Conservation (phyloP, 83 land plant genomes). For the Larix sibirica region DNA sequence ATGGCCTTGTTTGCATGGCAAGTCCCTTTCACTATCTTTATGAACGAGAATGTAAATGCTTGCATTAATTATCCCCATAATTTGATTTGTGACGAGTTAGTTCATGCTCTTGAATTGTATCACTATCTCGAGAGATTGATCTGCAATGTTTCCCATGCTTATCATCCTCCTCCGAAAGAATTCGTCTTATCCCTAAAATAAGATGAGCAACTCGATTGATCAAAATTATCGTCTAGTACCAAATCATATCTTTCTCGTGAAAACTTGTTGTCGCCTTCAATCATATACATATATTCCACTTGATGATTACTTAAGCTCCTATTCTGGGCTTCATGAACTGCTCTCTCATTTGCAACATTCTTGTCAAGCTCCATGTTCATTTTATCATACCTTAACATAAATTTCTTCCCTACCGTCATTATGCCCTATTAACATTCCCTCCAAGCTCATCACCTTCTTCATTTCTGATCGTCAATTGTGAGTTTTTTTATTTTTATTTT, state of each 20-base stretch:
- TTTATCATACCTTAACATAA: neutral
- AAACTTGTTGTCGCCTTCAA: neutral
- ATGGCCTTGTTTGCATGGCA: neutral
- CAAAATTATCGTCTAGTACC: neutral
- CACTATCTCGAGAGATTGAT: neutral
- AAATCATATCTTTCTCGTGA: neutral
- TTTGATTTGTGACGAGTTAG: too few species aligned
- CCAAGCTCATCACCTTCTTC: neutral
- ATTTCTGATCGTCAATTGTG: too few species aligned
- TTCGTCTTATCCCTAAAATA: neutral
- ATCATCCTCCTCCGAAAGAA: neutral
- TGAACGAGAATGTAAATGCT: neutral
- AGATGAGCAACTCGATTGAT: neutral
- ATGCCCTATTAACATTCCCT: neutral
- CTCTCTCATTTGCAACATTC: neutral
- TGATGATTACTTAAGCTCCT: neutral
- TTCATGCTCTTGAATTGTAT: neutral
- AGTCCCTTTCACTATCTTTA: constrained; percentile 1
- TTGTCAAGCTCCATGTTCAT: neutral
- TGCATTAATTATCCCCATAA: neutral
- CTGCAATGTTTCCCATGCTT: neutral
- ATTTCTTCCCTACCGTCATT: neutral
- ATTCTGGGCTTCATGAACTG: neutral
- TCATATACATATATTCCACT: neutral
- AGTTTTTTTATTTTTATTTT: neutral